Conservation (phyloP, 495 filamentous ascomycete species). For the Xanthoparmelia taractica region DNA sequence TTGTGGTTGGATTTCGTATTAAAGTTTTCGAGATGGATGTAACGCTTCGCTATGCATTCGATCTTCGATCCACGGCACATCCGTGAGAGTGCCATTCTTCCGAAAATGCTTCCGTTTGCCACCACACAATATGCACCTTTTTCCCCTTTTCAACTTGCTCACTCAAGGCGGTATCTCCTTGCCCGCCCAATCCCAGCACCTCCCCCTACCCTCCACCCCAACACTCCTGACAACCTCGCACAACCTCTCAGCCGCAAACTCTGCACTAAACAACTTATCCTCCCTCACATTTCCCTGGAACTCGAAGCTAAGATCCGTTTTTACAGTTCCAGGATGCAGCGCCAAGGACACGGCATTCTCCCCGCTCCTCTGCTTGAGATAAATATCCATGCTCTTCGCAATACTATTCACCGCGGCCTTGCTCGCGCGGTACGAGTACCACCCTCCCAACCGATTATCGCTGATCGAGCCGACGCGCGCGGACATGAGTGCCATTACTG, state of each 20-base stretch:
- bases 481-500: conserved; percentile 62
- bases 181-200: conserved; percentile 73
- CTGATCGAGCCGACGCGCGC: conserved; percentile 74
- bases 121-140: too few relatives aligned
- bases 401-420: conserved; percentile 72
- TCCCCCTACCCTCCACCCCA: conserved; percentile 48
- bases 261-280: conserved; percentile 54
- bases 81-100: too few relatives aligned
- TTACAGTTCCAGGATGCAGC: too few relatives aligned
- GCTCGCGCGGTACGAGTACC: conserved; percentile 67
- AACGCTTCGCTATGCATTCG: too few relatives aligned
- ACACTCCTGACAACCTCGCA: conserved; percentile 44
- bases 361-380: conserved; percentile 47
- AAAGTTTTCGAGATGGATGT: too few relatives aligned
- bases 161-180: conserved; percentile 60
- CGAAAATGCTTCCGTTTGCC: too few relatives aligned
- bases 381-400: conserved; percentile 69
- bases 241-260: conserved; percentile 54
- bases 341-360: too few relatives aligned
- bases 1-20: too few relatives aligned
- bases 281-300: too few relatives aligned
- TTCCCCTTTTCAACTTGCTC: too few relatives aligned
- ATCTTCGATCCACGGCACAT: too few relatives aligned
- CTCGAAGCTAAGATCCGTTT: too few relatives aligned
- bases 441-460: conserved; percentile 59